Evolutionary conservation across 371 early-diverging fungal genomes (phyloP), one percentile per base, ranked within the genome.

Genomic region (Mortierella sp.): DNA sequence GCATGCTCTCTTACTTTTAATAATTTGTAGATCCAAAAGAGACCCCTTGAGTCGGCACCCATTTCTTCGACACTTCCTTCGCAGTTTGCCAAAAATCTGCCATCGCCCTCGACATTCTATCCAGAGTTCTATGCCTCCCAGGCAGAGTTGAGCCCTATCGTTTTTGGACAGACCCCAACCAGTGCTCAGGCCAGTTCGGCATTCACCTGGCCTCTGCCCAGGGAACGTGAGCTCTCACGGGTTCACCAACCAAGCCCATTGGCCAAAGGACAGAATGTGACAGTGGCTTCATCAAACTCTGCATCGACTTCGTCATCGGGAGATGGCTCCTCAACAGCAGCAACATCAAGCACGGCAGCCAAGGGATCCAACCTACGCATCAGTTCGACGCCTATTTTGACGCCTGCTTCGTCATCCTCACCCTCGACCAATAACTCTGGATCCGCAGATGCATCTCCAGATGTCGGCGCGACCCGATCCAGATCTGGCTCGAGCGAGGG

Each of bases 101-200:
- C 94, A 16, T 94, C 94, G 22, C 95, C 95, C 8, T 92, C 92
- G 9, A 89, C 93, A 1, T 94, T 94, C 80, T 94, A 94, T 79
- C 92, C 94, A 4, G 91, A 93, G 58, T 92, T 95, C 63, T 95
- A 94, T 83, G 92, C 82, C 1, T 73, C 82, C 0, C 82, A 82
- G 37, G 71, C 82, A 22, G 82, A 82, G 58, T 50, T 82, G n/a
- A 82, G 82, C 52, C 82, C 82, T 10, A 82, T 82, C 14, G 82
- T 82, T 3, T 82, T 82, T 71, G 74, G 74, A 44, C 82, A 82
- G 64, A 82, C 82, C 4, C 82, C 82, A 14, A 82, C 82, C 31
- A 82, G 82, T 50, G 82, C 82, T 0, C 82, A 82, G 37, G 68
- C 69, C 2, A 55, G 78, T 22, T 77, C 82, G 0, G 82, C 82